Base-by-base conservation (phyloP, 768 basidiomycete species). In the Pleurotus citrinopileatus region DNA sequence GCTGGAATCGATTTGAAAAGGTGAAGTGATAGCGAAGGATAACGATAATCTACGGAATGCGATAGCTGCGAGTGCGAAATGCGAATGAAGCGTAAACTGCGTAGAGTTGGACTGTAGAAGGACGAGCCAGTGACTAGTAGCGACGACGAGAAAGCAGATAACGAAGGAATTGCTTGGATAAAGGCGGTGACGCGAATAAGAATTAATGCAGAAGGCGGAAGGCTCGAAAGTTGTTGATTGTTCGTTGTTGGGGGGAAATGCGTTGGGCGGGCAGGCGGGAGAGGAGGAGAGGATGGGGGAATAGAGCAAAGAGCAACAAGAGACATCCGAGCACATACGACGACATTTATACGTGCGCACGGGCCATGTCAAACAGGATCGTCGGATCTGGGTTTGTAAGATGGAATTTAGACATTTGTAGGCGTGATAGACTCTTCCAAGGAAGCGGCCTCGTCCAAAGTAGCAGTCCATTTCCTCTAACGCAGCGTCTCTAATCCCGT, bases 321-420 rank as follows among this genome's bases (percentile, higher is more conserved):
- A 28, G 13, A 20, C 19, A 23, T 36, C 19, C 48, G 32, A 36
- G 17, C 32, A 51, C 48, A 51, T 51, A 51, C 48, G 34, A 17
- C n/a, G 32, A 3, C 29, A 34, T 36, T 51, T 51, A 36, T 51
- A 51, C n/a, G 48, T 32, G 48, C 28, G 48, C 48, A 51, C 48
- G 34, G 48, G 23, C 48, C 48, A 51, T 51, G 48, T 51, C 48
- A 22, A 51, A 25, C n/a, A 25, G 28, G 48, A 51, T 51, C 48
- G 48, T 34, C 48, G 48, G n/a, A 25, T 51, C n/a, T 20, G 29
- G 29, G 32, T 51, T 51, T 28, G 34, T 47, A 47, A 47, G 23
- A 47, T 27, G 17, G 45, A 40, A 40, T 32, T 17, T 27, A 47
- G 26, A 51, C 48, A 51, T 48, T 23, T 15, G 22, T 19, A 23